Base-by-base conservation (phyloP, 768 basidiomycete species). In the Cystofilobasidium macerans region DNA sequence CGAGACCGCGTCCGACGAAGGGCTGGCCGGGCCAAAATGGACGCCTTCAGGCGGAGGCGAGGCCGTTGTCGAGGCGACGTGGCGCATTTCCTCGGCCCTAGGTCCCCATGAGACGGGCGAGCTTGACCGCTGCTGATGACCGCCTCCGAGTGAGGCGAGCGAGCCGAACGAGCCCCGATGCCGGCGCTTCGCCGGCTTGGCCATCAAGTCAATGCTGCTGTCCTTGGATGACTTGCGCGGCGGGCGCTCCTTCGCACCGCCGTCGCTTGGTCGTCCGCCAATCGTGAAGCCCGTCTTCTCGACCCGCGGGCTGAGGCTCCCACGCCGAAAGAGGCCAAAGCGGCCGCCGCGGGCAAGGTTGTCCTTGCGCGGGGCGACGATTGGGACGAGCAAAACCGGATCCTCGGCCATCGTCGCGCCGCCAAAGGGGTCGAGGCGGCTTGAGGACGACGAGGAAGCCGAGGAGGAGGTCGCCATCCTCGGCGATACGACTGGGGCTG, bases 91-190 rank as follows among this genome's bases (percentile, higher is more conserved):
- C 51, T 54, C 51, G 2, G 28, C 51, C 4, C 51, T 26, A 26
- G 51, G 51, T 6, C 6, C 51, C 51, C 51, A 54, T 16, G 51
- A 54, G 28, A 54, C 2, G 14, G 51, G 30, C 30, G 51, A 54
- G 51, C 51, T 32, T 20, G 51, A 30, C 5, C 51, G 51, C 6
- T 8, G n/a, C n/a, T n/a, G n/a, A n/a, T n/a, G n/a, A n/a, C n/a
- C 13, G 38, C 9, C 48, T 26, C 51, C 51, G 28, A 54, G 30
- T 30, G 51, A 54, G 28, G 51, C 32, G 51, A 54, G 32, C 51
- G 51, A 54, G 51, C 51, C 51, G 20, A 54, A 54, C 51, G 51
- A 54, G 51, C 51, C 51, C 12, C 51, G 51, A 30, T 54, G 26
- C 51, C 20, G 28, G 28, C 51, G 51, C 51, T 14, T 48, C 13